Conservation (phyloP, 2,329 filamentous ascomycete species). For the Penicillium sp. region DNA sequence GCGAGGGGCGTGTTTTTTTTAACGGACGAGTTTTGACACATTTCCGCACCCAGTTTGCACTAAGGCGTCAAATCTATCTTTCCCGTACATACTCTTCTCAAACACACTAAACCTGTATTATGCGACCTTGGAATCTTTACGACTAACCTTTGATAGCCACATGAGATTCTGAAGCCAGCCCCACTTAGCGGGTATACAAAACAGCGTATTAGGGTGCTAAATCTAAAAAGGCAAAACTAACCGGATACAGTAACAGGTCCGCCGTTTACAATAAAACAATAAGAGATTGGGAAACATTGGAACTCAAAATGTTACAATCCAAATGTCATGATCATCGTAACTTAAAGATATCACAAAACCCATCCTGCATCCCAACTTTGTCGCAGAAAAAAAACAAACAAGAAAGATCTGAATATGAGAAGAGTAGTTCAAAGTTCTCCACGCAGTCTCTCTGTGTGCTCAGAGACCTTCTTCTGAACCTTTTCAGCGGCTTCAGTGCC, state of each 20-base stretch:
- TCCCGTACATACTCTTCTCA: too few relatives aligned
- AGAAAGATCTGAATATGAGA: background rate
- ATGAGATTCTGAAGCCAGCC: too few relatives aligned
- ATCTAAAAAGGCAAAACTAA: too few relatives aligned
- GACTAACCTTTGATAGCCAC: constrained; percentile 1
- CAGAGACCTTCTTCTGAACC: constrained; percentile 46
- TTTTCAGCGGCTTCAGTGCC: constrained; percentile 50
- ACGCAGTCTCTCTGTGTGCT: constrained; percentile 47
- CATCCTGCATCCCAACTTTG: background rate
- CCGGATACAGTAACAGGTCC: too few relatives aligned
- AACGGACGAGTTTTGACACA: background rate
- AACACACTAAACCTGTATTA: constrained; percentile 2
- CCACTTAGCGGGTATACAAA: too few relatives aligned
- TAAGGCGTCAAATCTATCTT: background rate
- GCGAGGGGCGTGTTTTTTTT: too few relatives aligned
- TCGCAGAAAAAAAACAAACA: background rate
- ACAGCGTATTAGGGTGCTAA: too few relatives aligned
- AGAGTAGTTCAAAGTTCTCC: constrained; percentile 29
- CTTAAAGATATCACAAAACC: constrained; percentile 4
- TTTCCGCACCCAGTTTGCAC: background rate
- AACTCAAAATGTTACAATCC: background rate
- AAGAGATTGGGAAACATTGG: too few relatives aligned
- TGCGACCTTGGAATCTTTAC: constrained; percentile 3
- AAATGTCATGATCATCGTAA: constrained; percentile 24
- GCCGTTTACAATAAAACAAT: too few relatives aligned